Conservation (phyloP, 257 asterid species). For the Gynochthodes officinalis region DNA sequence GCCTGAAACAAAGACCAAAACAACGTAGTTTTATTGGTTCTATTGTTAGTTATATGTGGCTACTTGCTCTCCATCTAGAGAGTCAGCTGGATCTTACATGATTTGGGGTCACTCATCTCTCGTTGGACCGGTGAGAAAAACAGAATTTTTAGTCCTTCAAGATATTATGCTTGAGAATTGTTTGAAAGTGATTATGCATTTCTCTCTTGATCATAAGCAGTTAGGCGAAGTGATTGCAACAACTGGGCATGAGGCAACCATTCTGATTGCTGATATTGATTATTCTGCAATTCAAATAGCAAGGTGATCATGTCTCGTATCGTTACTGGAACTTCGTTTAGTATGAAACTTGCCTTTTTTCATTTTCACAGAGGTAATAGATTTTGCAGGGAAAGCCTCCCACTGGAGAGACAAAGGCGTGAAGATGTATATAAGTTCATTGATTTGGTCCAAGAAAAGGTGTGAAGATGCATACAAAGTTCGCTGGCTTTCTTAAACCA, state of each 20-base stretch:
- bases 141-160: too few species aligned
- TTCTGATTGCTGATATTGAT: slow-evolving; percentile 34
- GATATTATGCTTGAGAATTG: not conserved
- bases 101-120: slow-evolving; percentile 47
- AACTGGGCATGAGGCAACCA: slow-evolving; percentile 30
- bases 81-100: slow-evolving; percentile 35
- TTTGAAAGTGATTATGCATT: not conserved
- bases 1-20: not conserved
- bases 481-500: not conserved
- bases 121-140: slow-evolving; percentile 34
- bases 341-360: too few species aligned
- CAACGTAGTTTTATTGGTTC: not conserved
- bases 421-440: slow-evolving; percentile 29
- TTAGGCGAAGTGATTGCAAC: slow-evolving; percentile 41
- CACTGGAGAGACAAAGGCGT: slow-evolving; percentile 34
- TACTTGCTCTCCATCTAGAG: slow-evolving; percentile 47
- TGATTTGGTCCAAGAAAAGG: slow-evolving; percentile 7
- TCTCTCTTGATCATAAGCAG: slow-evolving; percentile 21
- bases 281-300: slow-evolving; percentile 20
- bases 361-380: not conserved
- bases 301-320: slow-evolving; percentile 10
- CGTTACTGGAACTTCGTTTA: not conserved
- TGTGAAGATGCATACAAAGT: not conserved
- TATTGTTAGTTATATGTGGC: slow-evolving; percentile 35
- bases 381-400: slow-evolving; percentile 27